A percentile compares a stretch with the other conserved stretches of the same genome.
Evolutionary conservation across 75 land plant species (phyloP).

Genomic region (Cryptomeria japonica): DNA sequence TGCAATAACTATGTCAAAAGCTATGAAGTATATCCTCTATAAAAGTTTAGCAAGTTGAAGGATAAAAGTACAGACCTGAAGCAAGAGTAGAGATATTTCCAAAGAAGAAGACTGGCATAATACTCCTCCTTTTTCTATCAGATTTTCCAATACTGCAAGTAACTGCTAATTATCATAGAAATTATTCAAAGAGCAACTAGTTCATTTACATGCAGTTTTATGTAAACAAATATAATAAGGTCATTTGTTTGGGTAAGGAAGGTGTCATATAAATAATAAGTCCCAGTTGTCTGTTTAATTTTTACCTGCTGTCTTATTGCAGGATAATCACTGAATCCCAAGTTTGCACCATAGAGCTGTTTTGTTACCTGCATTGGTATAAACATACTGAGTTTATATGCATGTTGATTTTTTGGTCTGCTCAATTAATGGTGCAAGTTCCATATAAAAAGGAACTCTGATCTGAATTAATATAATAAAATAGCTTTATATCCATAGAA

Average conservation of each 20-base stretch:
- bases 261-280: too few species aligned
- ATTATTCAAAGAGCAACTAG: background rate
- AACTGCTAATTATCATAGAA: background rate
- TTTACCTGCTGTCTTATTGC: background rate
- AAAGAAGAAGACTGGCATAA: conserved; percentile 13
- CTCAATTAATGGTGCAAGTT: background rate
- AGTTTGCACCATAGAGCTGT: background rate
- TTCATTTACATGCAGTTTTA: background rate
- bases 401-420: background rate
- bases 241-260: background rate
- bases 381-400: background rate
- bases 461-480: background rate
- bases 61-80: conserved; percentile 14
- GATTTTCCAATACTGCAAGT: conserved; percentile 16
- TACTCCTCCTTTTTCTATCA: conserved; percentile 24
- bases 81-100: background rate
- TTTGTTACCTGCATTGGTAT: background rate
- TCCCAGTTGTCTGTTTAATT: background rate
- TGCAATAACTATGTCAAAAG: background rate
- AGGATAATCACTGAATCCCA: background rate
- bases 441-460: background rate
- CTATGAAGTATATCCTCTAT: background rate
- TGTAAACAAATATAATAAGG: background rate
- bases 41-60: background rate
- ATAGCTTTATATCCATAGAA: too few species aligned